These are phyloP conservation scores for Serendipita indica DNA, from an alignment of 768 basidiomycete genomes.

Conservation along the genomic window DNA sequence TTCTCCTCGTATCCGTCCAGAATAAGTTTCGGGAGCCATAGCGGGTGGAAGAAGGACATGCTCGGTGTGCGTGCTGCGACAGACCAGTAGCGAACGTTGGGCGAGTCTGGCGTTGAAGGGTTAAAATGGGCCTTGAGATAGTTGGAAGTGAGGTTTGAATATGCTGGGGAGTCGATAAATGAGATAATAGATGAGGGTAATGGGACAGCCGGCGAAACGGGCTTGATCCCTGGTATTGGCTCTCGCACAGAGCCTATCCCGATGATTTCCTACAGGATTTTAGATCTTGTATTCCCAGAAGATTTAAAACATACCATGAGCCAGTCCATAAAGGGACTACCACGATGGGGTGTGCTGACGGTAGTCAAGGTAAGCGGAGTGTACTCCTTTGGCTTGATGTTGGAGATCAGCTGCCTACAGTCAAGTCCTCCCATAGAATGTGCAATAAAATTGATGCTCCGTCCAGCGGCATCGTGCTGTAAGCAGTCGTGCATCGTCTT, in stretches of 20 bases:
- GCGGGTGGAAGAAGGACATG: conserved; percentile 67
- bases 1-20: conserved; percentile 69
- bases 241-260: conserved; percentile 49
- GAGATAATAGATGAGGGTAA: conserved; percentile 36
- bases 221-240: conserved; percentile 11
- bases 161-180: conserved; percentile 90
- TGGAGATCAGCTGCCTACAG: conserved; percentile 81
- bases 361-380: conserved; percentile 75
- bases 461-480: conserved; percentile 45
- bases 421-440: conserved; percentile 99
- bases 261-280: conserved; percentile 53
- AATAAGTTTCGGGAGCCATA: conserved; percentile 93
- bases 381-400: conserved; percentile 69
- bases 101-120: conserved; percentile 63
- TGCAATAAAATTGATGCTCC: conserved; percentile 82
- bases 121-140: conserved; percentile 74
- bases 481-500: conserved; percentile 61
- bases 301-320: conserved; percentile 48
- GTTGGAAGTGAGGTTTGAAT: conserved; percentile 77
- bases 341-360: conserved; percentile 86
- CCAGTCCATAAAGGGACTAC: conserved; percentile 99
- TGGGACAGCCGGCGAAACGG: neutral
- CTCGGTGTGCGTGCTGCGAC: conserved; percentile 61
- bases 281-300: neutral
- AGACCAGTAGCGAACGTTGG: conserved; percentile 74